phyloP scores from a whole-genome alignment of 2,329 filamentous ascomycete genomes.

The Cordyceps farinosa region DNA sequence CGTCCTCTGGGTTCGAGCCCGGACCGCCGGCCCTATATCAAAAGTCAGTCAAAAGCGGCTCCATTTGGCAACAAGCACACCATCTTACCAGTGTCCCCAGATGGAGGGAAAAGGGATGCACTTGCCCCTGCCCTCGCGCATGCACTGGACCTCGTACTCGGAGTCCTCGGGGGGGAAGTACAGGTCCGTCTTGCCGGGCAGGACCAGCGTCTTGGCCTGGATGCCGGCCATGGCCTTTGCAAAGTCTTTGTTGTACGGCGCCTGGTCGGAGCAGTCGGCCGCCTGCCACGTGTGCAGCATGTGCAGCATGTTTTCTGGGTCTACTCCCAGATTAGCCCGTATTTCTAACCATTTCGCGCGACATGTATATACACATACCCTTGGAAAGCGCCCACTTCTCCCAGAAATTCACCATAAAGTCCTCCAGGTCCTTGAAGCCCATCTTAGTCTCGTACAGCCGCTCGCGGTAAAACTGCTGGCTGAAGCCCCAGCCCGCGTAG shows the following conservation, averaged over 20 bases:
- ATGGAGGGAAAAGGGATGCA: constrained; percentile 39
- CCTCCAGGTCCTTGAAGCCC: constrained; percentile 65
- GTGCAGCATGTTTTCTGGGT: constrained; percentile 69
- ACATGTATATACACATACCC: constrained; percentile 18
- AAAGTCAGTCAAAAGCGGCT: neutral
- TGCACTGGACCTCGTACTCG: constrained; percentile 62
- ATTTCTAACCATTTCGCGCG: too few relatives aligned
- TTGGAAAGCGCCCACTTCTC: constrained; percentile 70
- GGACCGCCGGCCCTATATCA: constrained; percentile 60
- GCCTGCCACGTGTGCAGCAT: constrained; percentile 80
- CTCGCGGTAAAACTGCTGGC: constrained; percentile 72
- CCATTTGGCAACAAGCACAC: neutral
- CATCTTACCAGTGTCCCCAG: constrained; percentile 39
- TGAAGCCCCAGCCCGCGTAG: constrained; percentile 80
- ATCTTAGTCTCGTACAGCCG: constrained; percentile 62
- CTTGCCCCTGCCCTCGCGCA: constrained; percentile 33
- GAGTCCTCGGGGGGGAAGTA: constrained; percentile 83
- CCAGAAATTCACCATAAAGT: constrained; percentile 74
- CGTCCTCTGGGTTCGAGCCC: constrained; percentile 66
- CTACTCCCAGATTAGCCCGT: constrained; percentile 30
- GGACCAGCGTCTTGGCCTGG: constrained; percentile 67
- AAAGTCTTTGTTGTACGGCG: constrained; percentile 65
- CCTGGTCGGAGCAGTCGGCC: constrained; percentile 65
- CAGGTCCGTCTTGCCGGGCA: constrained; percentile 70
- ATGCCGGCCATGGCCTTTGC: constrained; percentile 67